A percentile compares a stretch with the other conserved stretches of the same genome.
These are phyloP conservation scores for Gossypium arboreum DNA, from an alignment of 345 rosid genomes.

Conservation along the genomic window DNA sequence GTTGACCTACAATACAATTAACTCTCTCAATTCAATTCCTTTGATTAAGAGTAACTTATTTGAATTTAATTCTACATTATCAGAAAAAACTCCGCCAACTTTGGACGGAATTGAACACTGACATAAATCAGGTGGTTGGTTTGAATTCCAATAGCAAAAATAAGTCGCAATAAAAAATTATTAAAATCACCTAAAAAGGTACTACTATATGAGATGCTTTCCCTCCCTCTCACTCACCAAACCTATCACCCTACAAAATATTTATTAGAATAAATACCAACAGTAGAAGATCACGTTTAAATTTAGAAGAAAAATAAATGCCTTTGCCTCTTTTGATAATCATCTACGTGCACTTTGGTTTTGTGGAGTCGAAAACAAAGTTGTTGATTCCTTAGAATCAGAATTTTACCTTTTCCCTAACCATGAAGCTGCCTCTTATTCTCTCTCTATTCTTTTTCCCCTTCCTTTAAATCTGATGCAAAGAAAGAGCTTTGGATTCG, in stretches of 20 bases:
- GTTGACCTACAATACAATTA: not conserved
- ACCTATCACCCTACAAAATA: conserved; percentile 10
- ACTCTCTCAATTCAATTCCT: too few relatives aligned
- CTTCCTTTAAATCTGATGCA: not conserved
- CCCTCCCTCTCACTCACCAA: conserved; percentile 5
- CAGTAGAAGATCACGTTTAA: too few relatives aligned
- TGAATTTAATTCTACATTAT: too few relatives aligned
- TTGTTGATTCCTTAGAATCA: not conserved
- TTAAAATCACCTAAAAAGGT: not conserved
- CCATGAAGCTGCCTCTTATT: conserved; percentile 12
- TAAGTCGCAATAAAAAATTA: not conserved
- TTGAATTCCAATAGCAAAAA: not conserved
- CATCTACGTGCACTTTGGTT: not conserved
- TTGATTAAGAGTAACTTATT: too few relatives aligned
- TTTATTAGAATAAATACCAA: too few relatives aligned
- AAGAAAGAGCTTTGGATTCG: not conserved
- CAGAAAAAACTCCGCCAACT: not conserved
- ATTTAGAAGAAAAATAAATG: too few relatives aligned
- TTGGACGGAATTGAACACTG: not conserved
- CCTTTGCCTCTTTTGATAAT: too few relatives aligned
- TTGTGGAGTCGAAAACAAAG: not conserved
- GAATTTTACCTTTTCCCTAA: conserved; percentile 18
- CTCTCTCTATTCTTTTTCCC: not conserved
- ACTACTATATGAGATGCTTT: not conserved
- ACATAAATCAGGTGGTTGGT: not conserved